Evolutionary conservation across 352 stramenopile genomes (phyloP).

Genomic region (Phytopythium ostracodes): DNA sequence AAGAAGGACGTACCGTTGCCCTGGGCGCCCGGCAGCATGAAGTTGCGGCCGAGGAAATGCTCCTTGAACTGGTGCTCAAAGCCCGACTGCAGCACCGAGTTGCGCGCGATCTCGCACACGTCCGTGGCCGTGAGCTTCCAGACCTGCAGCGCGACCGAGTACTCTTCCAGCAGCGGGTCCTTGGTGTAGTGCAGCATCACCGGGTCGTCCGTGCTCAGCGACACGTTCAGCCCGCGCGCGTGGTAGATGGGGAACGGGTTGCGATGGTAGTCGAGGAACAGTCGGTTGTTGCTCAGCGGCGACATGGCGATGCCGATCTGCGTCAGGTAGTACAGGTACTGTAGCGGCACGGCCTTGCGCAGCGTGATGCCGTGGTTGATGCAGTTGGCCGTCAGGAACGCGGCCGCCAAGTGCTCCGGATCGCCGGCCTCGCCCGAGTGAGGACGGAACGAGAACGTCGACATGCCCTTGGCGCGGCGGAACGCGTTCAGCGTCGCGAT

Average conservation of each 20-base stretch:
- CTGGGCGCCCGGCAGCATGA: constrained; percentile 61
- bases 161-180: constrained; percentile 96
- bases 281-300: constrained; percentile 93
- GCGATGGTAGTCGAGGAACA: constrained; percentile 94
- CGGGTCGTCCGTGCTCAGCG: constrained; percentile 97
- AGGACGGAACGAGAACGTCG: constrained; percentile 96
- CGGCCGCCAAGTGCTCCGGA: constrained; percentile 93
- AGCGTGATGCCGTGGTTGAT: constrained; percentile 99
- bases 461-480: constrained; percentile 79
- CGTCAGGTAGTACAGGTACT: constrained; percentile 99
- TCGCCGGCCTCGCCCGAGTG: constrained; percentile 98
- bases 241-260: constrained; percentile 96
- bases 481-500: constrained; percentile 95
- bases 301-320: constrained; percentile 95
- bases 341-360: constrained; percentile 93
- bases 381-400: constrained; percentile 87
- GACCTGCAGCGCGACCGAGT: constrained; percentile 90
- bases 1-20: constrained; percentile 62
- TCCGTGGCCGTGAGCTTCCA: constrained; percentile 96
- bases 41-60: constrained; percentile 95
- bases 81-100: constrained; percentile 97
- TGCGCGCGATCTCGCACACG: constrained; percentile 98
- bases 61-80: constrained; percentile 98
- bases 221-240: constrained; percentile 96
- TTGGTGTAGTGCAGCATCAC: constrained; percentile 99